A percentile compares a stretch with the other conserved stretches of the same genome.
Evolutionary conservation across 2,329 filamentous ascomycete genomes (phyloP).

Genomic region (Hypocrella siamensis): DNA sequence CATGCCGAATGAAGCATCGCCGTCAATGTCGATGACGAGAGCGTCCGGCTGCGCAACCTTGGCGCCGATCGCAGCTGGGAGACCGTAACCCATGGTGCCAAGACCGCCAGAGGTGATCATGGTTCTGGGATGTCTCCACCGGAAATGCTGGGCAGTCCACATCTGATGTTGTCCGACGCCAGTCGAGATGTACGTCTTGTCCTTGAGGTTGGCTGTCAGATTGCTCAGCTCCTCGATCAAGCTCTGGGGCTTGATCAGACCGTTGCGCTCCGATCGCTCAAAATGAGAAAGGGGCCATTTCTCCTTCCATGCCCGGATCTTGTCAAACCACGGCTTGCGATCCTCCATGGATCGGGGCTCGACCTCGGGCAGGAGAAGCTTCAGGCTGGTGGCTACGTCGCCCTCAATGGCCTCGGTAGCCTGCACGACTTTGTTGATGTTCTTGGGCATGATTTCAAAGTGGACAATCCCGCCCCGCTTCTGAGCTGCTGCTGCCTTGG

Average conservation of each 20-base stretch:
- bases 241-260: slow-evolving; percentile 85
- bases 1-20: slow-evolving; percentile 99
- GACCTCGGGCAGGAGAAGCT: slow-evolving; percentile 57
- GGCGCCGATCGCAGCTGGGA: slow-evolving; percentile 87
- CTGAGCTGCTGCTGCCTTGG: slow-evolving; percentile 70
- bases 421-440: slow-evolving; percentile 99
- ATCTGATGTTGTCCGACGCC: slow-evolving; percentile 97
- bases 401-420: slow-evolving; percentile 92
- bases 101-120: slow-evolving; percentile 96
- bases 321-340: slow-evolving; percentile 71
- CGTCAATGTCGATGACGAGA: slow-evolving; percentile 89
- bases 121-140: slow-evolving; percentile 78
- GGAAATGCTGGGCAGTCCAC: slow-evolving; percentile 96
- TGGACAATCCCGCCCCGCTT: slow-evolving; percentile 88
- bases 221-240: slow-evolving; percentile 83
- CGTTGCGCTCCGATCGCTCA: slow-evolving; percentile 59
- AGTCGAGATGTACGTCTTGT: slow-evolving; percentile 76
- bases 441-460: slow-evolving; percentile 98
- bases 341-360: slow-evolving; percentile 44
- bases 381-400: slow-evolving; percentile 70
- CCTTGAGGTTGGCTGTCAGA: slow-evolving; percentile 63
- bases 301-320: slow-evolving; percentile 83
- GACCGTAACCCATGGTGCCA: slow-evolving; percentile 75
- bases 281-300: slow-evolving; percentile 77
- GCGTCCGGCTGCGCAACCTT: slow-evolving; percentile 68